Evolutionary conservation across 352 stramenopile genomes (phyloP), one percentile per base, ranked within the genome.

Genomic region (Phytophthora aleatoria): DNA sequence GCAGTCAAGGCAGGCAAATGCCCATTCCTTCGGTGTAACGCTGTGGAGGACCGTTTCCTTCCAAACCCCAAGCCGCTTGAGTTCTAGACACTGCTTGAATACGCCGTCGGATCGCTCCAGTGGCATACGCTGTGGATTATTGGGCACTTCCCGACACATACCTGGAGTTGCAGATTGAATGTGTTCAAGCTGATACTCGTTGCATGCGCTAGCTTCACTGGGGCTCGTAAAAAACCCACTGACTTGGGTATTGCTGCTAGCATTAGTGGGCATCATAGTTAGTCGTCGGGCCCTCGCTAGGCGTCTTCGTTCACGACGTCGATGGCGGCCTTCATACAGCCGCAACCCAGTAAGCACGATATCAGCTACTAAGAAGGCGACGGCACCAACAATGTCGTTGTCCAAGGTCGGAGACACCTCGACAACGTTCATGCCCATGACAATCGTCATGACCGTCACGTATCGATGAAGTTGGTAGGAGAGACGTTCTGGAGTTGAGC

Each of bases 391-490:
- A 20, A 72, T 72, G n/a, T 75, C 63, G 11, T 69, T 50, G 28
- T 69, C 45, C 13, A 75, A 56, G 44, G 39, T 60, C 12, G 58
- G 52, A 58, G 51, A 35, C 16, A 61, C 47, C 28, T 66, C 57
- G 6, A 75, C 33, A 11, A 69, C 67, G 12, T 62, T 72, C 47
- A 69, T 69, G 3, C 67, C 67, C 67, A 72, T 75, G 10, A 75
- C 57, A 50, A 75, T 75, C 24, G 67, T 75, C 47, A 69, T 47
- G 20, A 75, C 50, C 4, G 67, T 75, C n/a, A 75, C 47, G 12
- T 60, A 66, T 44, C 67, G 67, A 61, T 75, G 67, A 13, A 75
- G 62, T 28, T 75, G 67, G 43, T 75, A 75, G 0, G 63, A 72
- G 4, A 75, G 47, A 5, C 52, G 57, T 3, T 72, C 67, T 1